Evolutionary conservation across 2,329 filamentous ascomycete genomes (phyloP).

Genomic region (Pseudogymnoascus sp.): DNA sequence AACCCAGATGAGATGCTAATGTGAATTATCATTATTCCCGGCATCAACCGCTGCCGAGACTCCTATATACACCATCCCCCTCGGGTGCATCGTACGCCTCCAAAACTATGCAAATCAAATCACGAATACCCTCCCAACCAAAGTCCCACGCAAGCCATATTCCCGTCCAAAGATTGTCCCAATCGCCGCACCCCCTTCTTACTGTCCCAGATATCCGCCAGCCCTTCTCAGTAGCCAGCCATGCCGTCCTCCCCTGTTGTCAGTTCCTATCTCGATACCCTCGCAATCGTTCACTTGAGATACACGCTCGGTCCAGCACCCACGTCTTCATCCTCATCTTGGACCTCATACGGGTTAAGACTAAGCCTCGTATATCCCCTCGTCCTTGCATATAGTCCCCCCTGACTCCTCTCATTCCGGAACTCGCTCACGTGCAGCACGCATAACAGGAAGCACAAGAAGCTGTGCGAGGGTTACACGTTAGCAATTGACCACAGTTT

Average conservation of each 20-base stretch:
- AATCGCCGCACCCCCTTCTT: neutral
- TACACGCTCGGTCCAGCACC: neutral
- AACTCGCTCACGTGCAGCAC: neutral
- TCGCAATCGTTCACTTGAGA: neutral
- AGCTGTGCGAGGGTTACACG: neutral
- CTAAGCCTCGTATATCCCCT: constrained; percentile 3
- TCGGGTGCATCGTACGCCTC: neutral
- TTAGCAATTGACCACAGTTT: neutral
- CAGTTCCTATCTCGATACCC: neutral
- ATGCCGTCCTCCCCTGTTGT: neutral
- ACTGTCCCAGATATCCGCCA: neutral
- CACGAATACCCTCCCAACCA: neutral
- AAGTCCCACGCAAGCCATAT: neutral
- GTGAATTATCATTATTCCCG: neutral
- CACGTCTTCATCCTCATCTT: constrained; percentile 2
- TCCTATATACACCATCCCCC: neutral
- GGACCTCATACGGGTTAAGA: constrained; percentile 3
- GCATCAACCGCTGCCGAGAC: neutral
- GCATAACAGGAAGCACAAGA: neutral
- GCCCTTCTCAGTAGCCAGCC: neutral
- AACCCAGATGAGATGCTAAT: neutral
- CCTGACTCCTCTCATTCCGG: neutral
- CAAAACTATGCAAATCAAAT: neutral
- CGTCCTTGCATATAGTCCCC: neutral
- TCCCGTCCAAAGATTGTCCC: neutral